These are phyloP conservation scores for Psidium friedrichsthalianum DNA, from an alignment of 345 rosid genomes.

Conservation along the genomic window DNA sequence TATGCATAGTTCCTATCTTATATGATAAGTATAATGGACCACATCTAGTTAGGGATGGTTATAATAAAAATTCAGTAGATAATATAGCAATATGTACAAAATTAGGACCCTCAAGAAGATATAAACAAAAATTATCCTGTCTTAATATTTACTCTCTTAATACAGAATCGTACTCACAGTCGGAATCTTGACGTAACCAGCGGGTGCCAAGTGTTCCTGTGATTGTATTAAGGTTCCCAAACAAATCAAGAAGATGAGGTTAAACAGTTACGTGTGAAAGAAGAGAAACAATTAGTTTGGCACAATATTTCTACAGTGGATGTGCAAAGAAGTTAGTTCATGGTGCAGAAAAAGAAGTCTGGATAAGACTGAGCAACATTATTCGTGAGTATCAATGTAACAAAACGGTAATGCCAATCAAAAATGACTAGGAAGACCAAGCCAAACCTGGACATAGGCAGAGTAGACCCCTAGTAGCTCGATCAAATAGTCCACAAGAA, in stretches of 20 bases:
- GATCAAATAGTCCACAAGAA: slow-evolving; percentile 53
- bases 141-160: neutral
- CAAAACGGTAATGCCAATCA: neutral
- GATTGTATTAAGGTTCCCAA: slow-evolving; percentile 5
- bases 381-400: neutral
- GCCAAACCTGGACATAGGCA: slow-evolving; percentile 51
- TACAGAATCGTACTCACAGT: slow-evolving; percentile 34
- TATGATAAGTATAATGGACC: rapidly evolving
- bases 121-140: neutral
- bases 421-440: neutral
- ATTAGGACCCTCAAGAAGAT: neutral
- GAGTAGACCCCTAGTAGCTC: slow-evolving; percentile 45
- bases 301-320: neutral
- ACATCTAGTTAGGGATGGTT: neutral
- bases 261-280: neutral
- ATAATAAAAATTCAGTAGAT: neutral
- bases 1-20: neutral
- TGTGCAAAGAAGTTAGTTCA: neutral
- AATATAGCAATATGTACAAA: neutral
- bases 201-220: slow-evolving; percentile 93
- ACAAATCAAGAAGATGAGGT: neutral
- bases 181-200: slow-evolving; percentile 67
- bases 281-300: neutral
- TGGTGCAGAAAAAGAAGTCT: neutral
- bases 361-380: neutral